phyloP scores from a whole-genome alignment of 164 flowering plant species.

The Piper longum region DNA sequence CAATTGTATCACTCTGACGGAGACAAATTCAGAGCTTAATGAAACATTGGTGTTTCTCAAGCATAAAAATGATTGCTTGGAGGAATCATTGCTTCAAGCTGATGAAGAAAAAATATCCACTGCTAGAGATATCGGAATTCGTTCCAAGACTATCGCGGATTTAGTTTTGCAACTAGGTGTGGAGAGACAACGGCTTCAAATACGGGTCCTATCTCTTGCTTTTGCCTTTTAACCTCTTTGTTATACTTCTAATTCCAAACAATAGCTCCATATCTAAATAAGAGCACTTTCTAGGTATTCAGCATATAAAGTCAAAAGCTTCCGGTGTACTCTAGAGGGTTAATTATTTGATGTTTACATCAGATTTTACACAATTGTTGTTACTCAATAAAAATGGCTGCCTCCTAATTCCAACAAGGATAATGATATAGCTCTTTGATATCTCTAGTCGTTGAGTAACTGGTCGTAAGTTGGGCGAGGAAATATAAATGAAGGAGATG shows the following conservation, averaged over 20 bases:
- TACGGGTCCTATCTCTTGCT: constrained; percentile 40
- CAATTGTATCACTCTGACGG: constrained; percentile 25
- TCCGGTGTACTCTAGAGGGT: too few relatives aligned
- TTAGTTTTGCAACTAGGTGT: constrained; percentile 55
- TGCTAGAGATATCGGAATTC: constrained; percentile 42
- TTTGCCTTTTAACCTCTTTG: background rate
- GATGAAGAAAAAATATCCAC: constrained; percentile 44
- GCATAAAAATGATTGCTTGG: constrained; percentile 37
- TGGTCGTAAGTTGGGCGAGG: too few relatives aligned
- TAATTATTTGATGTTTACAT: too few relatives aligned
- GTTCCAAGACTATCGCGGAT: constrained; percentile 49
- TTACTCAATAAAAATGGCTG: too few relatives aligned
- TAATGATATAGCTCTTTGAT: too few relatives aligned
- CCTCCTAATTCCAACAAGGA: too few relatives aligned
- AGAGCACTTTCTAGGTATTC: too few relatives aligned
- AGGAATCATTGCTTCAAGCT: constrained; percentile 48
- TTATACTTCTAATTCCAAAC: background rate
- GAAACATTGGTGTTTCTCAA: constrained; percentile 40
- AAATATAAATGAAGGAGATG: too few relatives aligned
- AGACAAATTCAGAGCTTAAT: constrained; percentile 34
- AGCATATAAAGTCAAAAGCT: too few relatives aligned
- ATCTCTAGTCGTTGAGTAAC: too few relatives aligned
- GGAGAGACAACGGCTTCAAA: constrained; percentile 79
- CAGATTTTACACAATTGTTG: too few relatives aligned
- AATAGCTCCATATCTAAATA: too few relatives aligned